phyloP scores from a whole-genome alignment of 345 rosid species.

The Lepidium aucheri region DNA sequence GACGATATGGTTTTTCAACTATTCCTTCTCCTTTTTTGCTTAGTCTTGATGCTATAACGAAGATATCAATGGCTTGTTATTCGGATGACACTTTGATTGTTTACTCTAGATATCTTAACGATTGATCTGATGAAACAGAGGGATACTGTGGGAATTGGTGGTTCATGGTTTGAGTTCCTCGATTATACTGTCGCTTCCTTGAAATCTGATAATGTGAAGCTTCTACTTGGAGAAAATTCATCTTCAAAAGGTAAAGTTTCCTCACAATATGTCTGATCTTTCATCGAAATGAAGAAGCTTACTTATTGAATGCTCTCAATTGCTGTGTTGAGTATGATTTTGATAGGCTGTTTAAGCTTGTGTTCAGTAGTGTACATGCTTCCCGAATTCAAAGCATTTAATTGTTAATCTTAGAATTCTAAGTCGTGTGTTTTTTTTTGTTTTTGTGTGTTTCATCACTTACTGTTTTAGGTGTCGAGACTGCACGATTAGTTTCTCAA shows the following conservation, averaged over 20 bases:
- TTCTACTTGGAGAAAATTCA: slow-evolving; percentile 40
- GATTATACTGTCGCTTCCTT: slow-evolving; percentile 61
- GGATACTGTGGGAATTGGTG: slow-evolving; percentile 74
- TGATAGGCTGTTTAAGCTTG: neutral
- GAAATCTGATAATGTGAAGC: slow-evolving; percentile 66
- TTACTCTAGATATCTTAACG: too few species aligned
- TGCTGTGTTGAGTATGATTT: neutral
- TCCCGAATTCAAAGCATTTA: neutral
- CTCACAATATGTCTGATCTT: neutral
- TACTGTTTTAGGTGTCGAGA: slow-evolving; percentile 36
- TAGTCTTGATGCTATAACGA: neutral
- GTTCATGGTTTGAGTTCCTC: slow-evolving; percentile 77
- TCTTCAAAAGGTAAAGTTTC: slow-evolving; percentile 34
- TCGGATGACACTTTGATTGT: neutral
- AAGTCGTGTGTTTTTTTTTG: neutral
- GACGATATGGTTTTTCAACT: slow-evolving; percentile 58
- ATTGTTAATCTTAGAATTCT: neutral
- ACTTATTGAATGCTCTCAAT: neutral
- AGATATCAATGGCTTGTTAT: neutral
- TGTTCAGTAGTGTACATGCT: neutral
- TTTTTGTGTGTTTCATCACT: neutral
- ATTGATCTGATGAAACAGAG: slow-evolving; percentile 40
- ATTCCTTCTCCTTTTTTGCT: neutral
- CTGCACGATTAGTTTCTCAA: slow-evolving; percentile 67
- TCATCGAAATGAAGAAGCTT: neutral